Base-by-base conservation (phyloP, 116 monocot species). In the Phalaenopsis hybrid region DNA sequence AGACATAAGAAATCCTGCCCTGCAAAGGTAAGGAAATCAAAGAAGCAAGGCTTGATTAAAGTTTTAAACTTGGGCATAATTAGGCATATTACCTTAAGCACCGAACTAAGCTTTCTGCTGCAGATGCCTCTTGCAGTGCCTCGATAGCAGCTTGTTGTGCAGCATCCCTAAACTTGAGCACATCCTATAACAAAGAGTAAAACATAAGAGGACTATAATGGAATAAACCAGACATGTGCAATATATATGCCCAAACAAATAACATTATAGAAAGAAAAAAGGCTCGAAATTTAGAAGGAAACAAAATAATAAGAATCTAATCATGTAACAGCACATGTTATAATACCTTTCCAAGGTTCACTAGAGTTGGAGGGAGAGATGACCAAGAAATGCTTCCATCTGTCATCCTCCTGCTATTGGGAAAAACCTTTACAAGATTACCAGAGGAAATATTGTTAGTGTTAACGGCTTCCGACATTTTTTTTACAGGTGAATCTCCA, bases 41-140 rank as follows among this genome's bases (percentile, higher is more conserved):
- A 55, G 4, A 16, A 55, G 15, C 17, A 15, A 55, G 13, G 4
- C 16, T 4, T 4, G 13, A 55, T 2, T 41, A 2, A 73, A 33
- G 15, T 1, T 31, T 73, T 37, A 4, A 23, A 41, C 3, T 41
- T 73, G 37, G 41, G 34, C 65, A 65, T 65, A 65, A 23, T 8
- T 73, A 73, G 31, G n/a, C 16, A 77, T 58, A 70, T 78, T 91
- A 94, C 94, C 97, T 97, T 79, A 97, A 89, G 79, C 97, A 94
- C 20, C 90, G 86, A 83, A 97, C 55, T 82, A 97, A 89, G 80
- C 83, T 97, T 84, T 94, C 97, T 78, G 93, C 90, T 81, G 90
- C 91, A 80, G 94, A 97, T 77, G 97, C 97, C 84, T 97, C 94
- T 79, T 93, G 93, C 69, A 97, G 85, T 5, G 97, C 97, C 78